Conservation (phyloP, 768 basidiomycete genomes). For the Phylloporus arenicola region DNA sequence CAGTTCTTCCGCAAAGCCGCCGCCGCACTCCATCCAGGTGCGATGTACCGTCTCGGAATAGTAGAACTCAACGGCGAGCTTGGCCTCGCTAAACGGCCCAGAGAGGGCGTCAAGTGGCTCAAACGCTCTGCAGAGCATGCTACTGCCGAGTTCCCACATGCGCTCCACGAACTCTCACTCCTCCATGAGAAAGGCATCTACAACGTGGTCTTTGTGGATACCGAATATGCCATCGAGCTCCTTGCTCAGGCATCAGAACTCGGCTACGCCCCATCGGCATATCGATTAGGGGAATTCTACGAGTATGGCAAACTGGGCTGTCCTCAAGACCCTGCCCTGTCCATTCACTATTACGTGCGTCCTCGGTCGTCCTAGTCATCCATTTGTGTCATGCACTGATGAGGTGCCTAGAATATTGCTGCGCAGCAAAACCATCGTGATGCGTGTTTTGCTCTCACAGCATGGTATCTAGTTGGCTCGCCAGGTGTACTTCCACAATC, state of each 20-base stretch:
- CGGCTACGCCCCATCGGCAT: slow-evolving; percentile 94
- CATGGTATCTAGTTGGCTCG: slow-evolving; percentile 98
- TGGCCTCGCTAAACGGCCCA: slow-evolving; percentile 76
- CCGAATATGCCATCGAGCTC: slow-evolving; percentile 91
- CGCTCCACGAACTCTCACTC: slow-evolving; percentile 88
- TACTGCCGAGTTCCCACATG: slow-evolving; percentile 94
- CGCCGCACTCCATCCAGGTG: slow-evolving; percentile 85
- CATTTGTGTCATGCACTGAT: slow-evolving; percentile 11
- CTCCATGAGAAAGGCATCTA: slow-evolving; percentile 97
- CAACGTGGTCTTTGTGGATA: slow-evolving; percentile 95
- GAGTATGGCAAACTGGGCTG: slow-evolving; percentile 99
- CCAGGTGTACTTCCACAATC: slow-evolving; percentile 97
- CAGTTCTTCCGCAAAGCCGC: slow-evolving; percentile 93
- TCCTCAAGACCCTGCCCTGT: slow-evolving; percentile 92
- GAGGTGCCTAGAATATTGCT: slow-evolving; percentile 76
- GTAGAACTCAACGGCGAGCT: slow-evolving; percentile 96
- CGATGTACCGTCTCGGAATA: slow-evolving; percentile 95
- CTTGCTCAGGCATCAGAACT: slow-evolving; percentile 94
- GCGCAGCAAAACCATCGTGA: slow-evolving; percentile 96
- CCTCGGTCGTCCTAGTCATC: background rate
- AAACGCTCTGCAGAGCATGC: slow-evolving; percentile 94
- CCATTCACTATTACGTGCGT: slow-evolving; percentile 97
- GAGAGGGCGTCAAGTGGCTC: slow-evolving; percentile 98
- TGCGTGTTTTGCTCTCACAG: slow-evolving; percentile 95
- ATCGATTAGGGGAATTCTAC: slow-evolving; percentile 95